These are phyloP conservation scores for Neocucurbitaria cava DNA, from an alignment of 2,329 filamentous ascomycete species.

Conservation along the genomic window DNA sequence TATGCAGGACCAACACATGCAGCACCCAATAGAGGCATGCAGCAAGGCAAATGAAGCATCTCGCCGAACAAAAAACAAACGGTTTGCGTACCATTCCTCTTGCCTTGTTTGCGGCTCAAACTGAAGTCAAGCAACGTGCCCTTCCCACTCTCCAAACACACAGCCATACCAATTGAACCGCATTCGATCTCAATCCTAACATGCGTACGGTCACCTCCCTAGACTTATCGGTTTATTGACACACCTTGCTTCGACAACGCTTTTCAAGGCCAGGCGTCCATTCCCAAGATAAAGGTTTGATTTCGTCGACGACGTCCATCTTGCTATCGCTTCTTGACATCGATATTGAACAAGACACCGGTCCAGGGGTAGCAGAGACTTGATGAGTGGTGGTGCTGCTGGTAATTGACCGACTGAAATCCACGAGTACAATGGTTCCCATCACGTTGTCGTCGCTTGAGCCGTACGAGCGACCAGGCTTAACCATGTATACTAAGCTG, in stretches of 20 bases:
- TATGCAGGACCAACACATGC: neutral
- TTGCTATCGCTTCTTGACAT: slow-evolving; percentile 8
- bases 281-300: slow-evolving; percentile 11
- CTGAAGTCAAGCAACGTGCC: neutral
- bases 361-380: no score
- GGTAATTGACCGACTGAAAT: slow-evolving; percentile 34
- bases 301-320: slow-evolving; percentile 7
- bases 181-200: no score
- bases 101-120: slow-evolving; percentile 8
- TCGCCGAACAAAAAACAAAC: neutral
- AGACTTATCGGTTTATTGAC: slow-evolving; percentile 10
- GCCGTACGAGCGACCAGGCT: slow-evolving; percentile 27
- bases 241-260: slow-evolving; percentile 12
- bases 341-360: no score
- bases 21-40: neutral
- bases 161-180: no score
- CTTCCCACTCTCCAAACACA: no score
- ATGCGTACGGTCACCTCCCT: no score
- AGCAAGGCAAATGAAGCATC: neutral
- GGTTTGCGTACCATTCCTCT: neutral
- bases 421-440: slow-evolving; percentile 42
- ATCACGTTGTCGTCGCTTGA: slow-evolving; percentile 22
- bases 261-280: slow-evolving; percentile 11
- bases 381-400: no score
- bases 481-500: slow-evolving; percentile 45